phyloP scores from a whole-genome alignment of 192 early-diverging fungal species.

The Coemansia sp. region DNA sequence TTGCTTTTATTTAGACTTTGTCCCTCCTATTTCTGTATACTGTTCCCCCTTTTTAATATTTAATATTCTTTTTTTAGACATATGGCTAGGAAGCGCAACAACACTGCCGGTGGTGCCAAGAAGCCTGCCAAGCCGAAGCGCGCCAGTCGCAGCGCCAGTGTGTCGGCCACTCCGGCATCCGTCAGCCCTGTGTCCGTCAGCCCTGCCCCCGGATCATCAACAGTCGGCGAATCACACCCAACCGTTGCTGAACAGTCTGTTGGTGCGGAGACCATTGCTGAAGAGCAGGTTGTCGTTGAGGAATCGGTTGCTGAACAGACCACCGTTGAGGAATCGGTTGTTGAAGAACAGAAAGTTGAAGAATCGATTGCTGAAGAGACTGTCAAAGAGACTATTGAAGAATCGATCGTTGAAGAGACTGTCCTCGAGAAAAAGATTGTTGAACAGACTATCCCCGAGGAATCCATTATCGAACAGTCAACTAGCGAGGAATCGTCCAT shows the following conservation, averaged over 20 bases:
- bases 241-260: background rate
- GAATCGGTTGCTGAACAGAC: background rate
- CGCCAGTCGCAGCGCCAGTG: constrained; percentile 22
- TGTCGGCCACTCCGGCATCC: constrained; percentile 15
- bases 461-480: background rate
- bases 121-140: constrained; percentile 27
- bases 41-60: background rate
- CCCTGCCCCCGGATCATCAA: background rate
- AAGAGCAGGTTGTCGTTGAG: background rate
- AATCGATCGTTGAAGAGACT: background rate
- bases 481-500: background rate
- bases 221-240: background rate
- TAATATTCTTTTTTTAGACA: background rate
- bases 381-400: background rate
- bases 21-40: background rate
- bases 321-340: background rate
- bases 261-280: background rate
- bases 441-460: background rate
- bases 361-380: background rate
- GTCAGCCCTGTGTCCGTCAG: constrained; percentile 3
- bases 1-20: background rate
- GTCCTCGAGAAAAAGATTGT: background rate
- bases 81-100: constrained; percentile 40
- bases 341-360: background rate
- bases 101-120: background rate